Evolutionary conservation across 495 filamentous ascomycete genomes (phyloP).

Genomic region (Podospora didyma): DNA sequence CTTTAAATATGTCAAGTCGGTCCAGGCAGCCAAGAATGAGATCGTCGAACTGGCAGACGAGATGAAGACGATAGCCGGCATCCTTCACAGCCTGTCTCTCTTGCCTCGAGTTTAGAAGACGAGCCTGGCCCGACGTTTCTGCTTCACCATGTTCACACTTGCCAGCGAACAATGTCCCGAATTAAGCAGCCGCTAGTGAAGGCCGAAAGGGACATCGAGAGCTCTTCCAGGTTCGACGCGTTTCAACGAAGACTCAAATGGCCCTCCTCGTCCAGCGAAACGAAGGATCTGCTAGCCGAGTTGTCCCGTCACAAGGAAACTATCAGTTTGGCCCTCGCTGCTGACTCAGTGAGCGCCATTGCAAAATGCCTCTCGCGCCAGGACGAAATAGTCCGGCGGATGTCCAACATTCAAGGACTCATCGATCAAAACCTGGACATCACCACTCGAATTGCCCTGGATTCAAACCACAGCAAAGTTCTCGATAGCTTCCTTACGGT

Average conservation of each 20-base stretch:
- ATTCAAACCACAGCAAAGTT: not conserved
- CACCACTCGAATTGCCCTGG: not conserved
- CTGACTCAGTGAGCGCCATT: conserved; percentile 22
- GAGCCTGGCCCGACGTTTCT: not conserved
- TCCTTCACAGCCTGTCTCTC: not conserved
- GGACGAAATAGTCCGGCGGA: not conserved
- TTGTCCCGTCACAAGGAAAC: conserved; percentile 28
- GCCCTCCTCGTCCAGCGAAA: not conserved
- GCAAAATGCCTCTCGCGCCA: conserved; percentile 10
- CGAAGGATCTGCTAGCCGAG: conserved; percentile 24
- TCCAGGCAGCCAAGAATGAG: not conserved
- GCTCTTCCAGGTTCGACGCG: not conserved
- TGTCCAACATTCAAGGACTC: not conserved
- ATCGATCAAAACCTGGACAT: not conserved
- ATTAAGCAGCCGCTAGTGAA: too few relatives aligned
- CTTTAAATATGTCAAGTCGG: not conserved
- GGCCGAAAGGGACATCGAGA: not conserved
- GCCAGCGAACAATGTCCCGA: too few relatives aligned
- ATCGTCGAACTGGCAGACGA: not conserved
- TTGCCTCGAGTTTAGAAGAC: not conserved
- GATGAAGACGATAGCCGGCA: not conserved
- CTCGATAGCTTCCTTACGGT: not conserved
- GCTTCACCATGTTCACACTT: too few relatives aligned
- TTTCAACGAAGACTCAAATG: not conserved
- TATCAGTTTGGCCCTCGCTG: conserved; percentile 27